phyloP scores from a whole-genome alignment of 148 eudicot species.

The Rhododendron kiyosumense region DNA sequence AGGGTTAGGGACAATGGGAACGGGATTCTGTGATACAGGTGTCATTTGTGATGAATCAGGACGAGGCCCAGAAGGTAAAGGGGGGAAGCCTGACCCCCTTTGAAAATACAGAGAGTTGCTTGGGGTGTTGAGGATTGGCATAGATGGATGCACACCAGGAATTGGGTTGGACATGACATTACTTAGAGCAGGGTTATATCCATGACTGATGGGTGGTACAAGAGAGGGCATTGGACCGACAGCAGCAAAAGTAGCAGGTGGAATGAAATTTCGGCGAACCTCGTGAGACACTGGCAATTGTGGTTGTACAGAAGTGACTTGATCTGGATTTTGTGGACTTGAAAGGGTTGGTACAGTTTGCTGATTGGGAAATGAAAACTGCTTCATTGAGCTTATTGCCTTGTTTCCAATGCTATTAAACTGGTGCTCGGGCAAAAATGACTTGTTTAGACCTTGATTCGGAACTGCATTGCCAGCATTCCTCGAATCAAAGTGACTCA shows the following conservation, averaged over 20 bases:
- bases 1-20: constrained; percentile 37
- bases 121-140: constrained; percentile 39
- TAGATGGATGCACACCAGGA: constrained; percentile 35
- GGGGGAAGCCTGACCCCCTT: constrained; percentile 29
- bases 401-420: constrained; percentile 28
- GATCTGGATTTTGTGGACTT: constrained; percentile 34
- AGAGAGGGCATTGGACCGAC: constrained; percentile 21
- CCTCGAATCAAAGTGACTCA: constrained; percentile 34
- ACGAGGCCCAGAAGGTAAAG: constrained; percentile 43
- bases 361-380: constrained; percentile 29
- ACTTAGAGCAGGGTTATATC: constrained; percentile 37
- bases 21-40: constrained; percentile 38
- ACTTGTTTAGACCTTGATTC: constrained; percentile 30
- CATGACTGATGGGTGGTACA: constrained; percentile 37
- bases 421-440: constrained; percentile 30
- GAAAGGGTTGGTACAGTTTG: constrained; percentile 30
- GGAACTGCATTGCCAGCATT: constrained; percentile 27
- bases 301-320: constrained; percentile 31
- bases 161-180: constrained; percentile 24
- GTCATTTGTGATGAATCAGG: constrained; percentile 34
- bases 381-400: constrained; percentile 18
- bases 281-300: constrained; percentile 36
- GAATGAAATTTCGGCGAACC: constrained; percentile 28
- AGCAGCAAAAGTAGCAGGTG: constrained; percentile 20
- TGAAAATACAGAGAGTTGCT: constrained; percentile 36